Evolutionary conservation across 768 basidiomycete species (phyloP), one percentile per base, ranked within the genome.

Genomic region (Agaricus blazei): DNA sequence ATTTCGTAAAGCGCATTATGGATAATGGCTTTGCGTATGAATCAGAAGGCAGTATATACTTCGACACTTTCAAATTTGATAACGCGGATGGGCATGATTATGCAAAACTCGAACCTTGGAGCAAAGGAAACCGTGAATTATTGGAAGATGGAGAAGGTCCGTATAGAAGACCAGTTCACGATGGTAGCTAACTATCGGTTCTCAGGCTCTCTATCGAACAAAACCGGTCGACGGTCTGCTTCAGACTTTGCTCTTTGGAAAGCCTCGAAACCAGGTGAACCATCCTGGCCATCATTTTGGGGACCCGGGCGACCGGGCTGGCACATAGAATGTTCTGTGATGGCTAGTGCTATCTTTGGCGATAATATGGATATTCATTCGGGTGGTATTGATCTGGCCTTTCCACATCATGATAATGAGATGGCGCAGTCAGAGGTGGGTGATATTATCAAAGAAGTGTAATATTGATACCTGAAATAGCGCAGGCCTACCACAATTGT

Each of bases 371-470:
- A 98, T 69, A 94, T 99, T 58, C 97, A 99, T 68, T 97, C 94
- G 7, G 97, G 97, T 49, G 97, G 97, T 4, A 86, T 92, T 40
- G 97, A 99, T 72, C 77, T 99, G 48, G 90, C 93, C n/a, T 99
- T 99, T 73, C 97, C 97, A 4, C 97, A 99, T 72, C 97, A 99
- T 67, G 96, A 98, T 68, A 99, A 99, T 67, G 97, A 99, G 73
- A 81, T 99, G 64, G 97, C 97, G 0, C 97, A 99, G 70, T 86
- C 92, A 48, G 97, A 98, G 85, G 96, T 87, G 61, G 63, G 70
- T 58, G 48, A 51, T 52, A 51, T 41, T 51, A 57, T 55, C 54
- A 48, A 50, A 41, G 29, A 29, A 14, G 29, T 38, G 45, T 44
- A 34, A 60, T 11, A 34, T 48, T 62, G 38, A 27, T 49, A 49